Evolutionary conservation across 345 rosid genomes (phyloP).

Genomic region (Zanthoxylum bungeanum): DNA sequence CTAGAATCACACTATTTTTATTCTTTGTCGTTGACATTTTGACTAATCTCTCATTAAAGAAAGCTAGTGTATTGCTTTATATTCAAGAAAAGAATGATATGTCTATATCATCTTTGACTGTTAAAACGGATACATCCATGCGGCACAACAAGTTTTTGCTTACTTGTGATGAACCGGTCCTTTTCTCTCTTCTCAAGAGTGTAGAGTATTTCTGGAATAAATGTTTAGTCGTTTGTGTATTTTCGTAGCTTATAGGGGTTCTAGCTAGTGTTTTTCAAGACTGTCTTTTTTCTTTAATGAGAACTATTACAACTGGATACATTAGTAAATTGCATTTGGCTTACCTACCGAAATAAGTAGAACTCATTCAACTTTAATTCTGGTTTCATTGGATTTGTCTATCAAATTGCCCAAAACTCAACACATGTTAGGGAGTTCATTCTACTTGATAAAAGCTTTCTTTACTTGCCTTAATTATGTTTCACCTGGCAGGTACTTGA

Average conservation of each 20-base stretch:
- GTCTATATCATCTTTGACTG: conserved; percentile 12
- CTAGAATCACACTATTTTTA: background rate
- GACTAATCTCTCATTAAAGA: background rate
- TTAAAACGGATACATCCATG: conserved; percentile 13
- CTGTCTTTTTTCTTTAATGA: background rate
- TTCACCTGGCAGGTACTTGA: conserved; percentile 53
- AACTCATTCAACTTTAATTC: background rate
- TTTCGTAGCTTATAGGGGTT: background rate
- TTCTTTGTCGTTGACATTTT: conserved; percentile 6
- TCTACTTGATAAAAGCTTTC: background rate
- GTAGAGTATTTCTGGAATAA: background rate
- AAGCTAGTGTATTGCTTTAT: background rate
- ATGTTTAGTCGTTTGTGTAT: background rate
- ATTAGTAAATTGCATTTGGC: background rate
- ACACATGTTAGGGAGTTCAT: background rate
- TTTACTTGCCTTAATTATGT: background rate
- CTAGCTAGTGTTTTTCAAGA: background rate
- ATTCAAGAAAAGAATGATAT: conserved; percentile 1
- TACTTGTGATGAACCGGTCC: conserved; percentile 13
- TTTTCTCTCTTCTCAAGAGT: conserved; percentile 8
- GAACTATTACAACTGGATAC: background rate
- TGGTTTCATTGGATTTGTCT: background rate
- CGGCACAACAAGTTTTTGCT: background rate
- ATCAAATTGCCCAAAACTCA: background rate
- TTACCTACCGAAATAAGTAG: background rate